These are phyloP conservation scores for Umbelopsis sp. DNA, from an alignment of 371 early-diverging fungal species.

Conservation along the genomic window DNA sequence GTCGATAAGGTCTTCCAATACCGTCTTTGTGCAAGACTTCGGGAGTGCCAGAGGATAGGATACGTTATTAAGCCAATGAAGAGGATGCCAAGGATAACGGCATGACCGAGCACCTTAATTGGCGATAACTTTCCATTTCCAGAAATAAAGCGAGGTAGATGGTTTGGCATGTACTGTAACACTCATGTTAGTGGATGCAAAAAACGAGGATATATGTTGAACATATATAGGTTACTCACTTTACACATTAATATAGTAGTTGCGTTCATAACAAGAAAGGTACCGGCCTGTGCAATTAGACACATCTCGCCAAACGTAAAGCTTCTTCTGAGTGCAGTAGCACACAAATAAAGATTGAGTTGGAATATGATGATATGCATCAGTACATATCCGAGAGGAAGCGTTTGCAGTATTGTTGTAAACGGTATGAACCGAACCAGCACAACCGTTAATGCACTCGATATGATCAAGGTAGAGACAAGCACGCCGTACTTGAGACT, in stretches of 20 bases:
- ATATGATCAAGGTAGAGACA: slow-evolving; percentile 37
- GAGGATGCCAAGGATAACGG: slow-evolving; percentile 72
- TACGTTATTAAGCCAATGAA: slow-evolving; percentile 61
- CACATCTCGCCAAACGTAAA: slow-evolving; percentile 76
- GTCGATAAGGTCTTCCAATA: slow-evolving; percentile 40
- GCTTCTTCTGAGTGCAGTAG: slow-evolving; percentile 47
- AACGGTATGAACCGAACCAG: slow-evolving; percentile 31
- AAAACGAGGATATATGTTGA: background rate
- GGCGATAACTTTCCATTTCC: slow-evolving; percentile 29
- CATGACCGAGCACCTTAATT: slow-evolving; percentile 42
- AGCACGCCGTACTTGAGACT: slow-evolving; percentile 47
- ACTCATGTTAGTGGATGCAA: background rate
- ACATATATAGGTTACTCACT: slow-evolving; percentile 9
- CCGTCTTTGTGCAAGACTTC: slow-evolving; percentile 53
- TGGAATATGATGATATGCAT: slow-evolving; percentile 40
- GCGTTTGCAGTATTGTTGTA: slow-evolving; percentile 30
- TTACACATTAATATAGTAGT: slow-evolving; percentile 32
- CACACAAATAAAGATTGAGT: slow-evolving; percentile 48
- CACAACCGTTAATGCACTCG: slow-evolving; percentile 34
- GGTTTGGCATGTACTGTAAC: slow-evolving; percentile 33
- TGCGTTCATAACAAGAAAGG: slow-evolving; percentile 51
- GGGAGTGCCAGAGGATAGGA: slow-evolving; percentile 58
- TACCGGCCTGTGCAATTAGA: slow-evolving; percentile 62
- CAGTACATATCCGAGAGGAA: slow-evolving; percentile 34
- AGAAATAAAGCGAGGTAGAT: slow-evolving; percentile 31